A percentile compares a stretch with the other conserved stretches of the same genome.
These are phyloP conservation scores for Serendipita sp. DNA, from an alignment of 768 basidiomycete species.

Conservation along the genomic window DNA sequence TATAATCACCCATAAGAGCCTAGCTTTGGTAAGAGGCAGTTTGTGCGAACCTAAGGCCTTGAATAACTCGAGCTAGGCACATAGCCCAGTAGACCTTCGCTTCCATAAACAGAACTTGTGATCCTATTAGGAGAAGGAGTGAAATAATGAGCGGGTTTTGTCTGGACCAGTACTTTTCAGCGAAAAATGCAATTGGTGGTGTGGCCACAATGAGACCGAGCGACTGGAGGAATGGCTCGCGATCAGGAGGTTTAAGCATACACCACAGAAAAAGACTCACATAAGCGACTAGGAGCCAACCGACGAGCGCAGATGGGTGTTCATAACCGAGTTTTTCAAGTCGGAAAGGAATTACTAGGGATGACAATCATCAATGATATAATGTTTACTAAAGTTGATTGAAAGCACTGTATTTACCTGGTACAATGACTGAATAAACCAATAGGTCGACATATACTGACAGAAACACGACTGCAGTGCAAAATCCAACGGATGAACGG, in stretches of 20 bases:
- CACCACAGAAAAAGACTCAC: slow-evolving; percentile 21
- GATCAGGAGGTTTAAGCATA: slow-evolving; percentile 6
- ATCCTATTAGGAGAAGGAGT: slow-evolving; percentile 32
- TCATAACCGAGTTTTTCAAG: slow-evolving; percentile 33
- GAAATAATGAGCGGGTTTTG: slow-evolving; percentile 35
- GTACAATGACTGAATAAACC: slow-evolving; percentile 47
- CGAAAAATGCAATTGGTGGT: slow-evolving; percentile 39
- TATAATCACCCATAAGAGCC: background rate
- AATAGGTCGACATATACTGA: slow-evolving; percentile 26
- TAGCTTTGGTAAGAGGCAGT: background rate
- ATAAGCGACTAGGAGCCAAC: slow-evolving; percentile 47
- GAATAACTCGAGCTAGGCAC: slow-evolving; percentile 41
- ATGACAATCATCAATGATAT: background rate
- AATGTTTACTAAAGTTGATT: background rate
- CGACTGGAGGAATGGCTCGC: slow-evolving; percentile 24
- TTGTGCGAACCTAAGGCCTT: slow-evolving; percentile 28
- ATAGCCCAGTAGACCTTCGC: slow-evolving; percentile 40
- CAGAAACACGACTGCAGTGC: slow-evolving; percentile 27
- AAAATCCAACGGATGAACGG: slow-evolving; percentile 43
- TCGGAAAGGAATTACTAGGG: slow-evolving; percentile 24
- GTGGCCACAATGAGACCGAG: slow-evolving; percentile 41
- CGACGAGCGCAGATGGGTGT: slow-evolving; percentile 33
- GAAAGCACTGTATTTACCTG: slow-evolving; percentile 32
- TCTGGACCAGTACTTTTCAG: slow-evolving; percentile 34
- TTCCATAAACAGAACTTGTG: slow-evolving; percentile 48